Base-by-base conservation (phyloP, 1,284 basidiomycete species). In the Sphaerobolus stellatus region DNA sequence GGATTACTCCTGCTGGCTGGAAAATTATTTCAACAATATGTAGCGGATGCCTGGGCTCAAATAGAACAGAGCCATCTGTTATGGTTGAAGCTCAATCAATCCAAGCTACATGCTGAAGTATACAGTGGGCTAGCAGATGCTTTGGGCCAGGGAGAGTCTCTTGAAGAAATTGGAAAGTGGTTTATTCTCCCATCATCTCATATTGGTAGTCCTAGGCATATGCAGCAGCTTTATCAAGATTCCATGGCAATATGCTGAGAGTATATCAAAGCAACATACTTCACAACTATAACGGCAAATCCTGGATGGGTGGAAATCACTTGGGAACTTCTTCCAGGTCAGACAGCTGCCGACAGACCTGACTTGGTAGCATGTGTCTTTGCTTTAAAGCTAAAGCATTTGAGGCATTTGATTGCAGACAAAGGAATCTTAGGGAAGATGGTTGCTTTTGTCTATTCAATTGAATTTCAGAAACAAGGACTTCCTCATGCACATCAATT, bases 401-500 rank as follows among this genome's bases (percentile, higher is more conserved):
- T 80, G 0, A 14, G 80, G 0, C 60, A 76, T 0, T 62, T 73
- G 31, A 71, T 44, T 18, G 18, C 33, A 11, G 13, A 36, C 13
- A 71, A 11, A 62, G 66, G 5, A 59, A 61, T 36, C 24, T 71
- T 77, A 60, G 75, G 75, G 0, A 16, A 52, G 0, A 41, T 61
- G 2, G 67, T 67, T 27, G 75, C 70, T 0, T 50, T 71, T 53
- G 69, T 81, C 62, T 16, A 62, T 72, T 71, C 70, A 1, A 76
- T 80, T 54, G 76, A 81, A 56, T 81, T 77, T 52, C 80, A 82
- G 57, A 82, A 79, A 55, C 63, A 72, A 1, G 75, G 77, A 0
- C 67, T 80, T 0, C 77, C 77, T 1, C 78, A 80, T 50, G 69
- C 22, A 16, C 57, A 79, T 82, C 54, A 55, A 74, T 0, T 61